phyloP scores from a whole-genome alignment of 192 early-diverging fungal genomes.

The Pilobolus umbonatus region DNA sequence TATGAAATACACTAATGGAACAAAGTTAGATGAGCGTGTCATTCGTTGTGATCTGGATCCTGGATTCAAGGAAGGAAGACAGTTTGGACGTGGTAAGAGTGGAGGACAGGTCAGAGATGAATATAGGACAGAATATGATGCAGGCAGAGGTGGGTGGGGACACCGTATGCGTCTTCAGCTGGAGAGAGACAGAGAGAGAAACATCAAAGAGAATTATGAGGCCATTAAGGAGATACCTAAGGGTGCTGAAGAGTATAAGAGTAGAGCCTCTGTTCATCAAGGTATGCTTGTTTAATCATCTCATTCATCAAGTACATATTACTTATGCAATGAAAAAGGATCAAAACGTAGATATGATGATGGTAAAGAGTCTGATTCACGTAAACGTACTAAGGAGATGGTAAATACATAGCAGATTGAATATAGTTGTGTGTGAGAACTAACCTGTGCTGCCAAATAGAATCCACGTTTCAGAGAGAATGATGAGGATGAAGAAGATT shows the following conservation, averaged over 20 bases:
- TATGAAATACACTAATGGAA: constrained; percentile 91
- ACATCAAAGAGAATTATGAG: constrained; percentile 61
- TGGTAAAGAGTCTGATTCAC: constrained; percentile 33
- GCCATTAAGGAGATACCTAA: constrained; percentile 53
- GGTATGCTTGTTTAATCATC: not conserved
- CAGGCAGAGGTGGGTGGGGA: constrained; percentile 94
- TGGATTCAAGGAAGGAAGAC: constrained; percentile 87
- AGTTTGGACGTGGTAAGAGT: constrained; percentile 90
- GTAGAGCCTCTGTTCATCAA: constrained; percentile 11
- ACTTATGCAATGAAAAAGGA: not conserved
- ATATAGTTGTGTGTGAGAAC: not conserved
- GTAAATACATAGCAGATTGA: not conserved
- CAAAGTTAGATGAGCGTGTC: constrained; percentile 92
- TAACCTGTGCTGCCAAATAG: too few relatives aligned
- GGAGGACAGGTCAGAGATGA: constrained; percentile 97
- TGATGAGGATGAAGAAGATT: constrained; percentile 36
- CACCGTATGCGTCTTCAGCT: constrained; percentile 61
- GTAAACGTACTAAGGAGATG: constrained; percentile 33
- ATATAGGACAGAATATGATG: constrained; percentile 91
- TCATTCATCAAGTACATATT: not conserved
- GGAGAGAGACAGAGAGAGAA: constrained; percentile 68
- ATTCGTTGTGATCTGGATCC: constrained; percentile 95
- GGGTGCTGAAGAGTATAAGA: constrained; percentile 44
- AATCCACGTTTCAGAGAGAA: constrained; percentile 49
- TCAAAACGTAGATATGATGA: constrained; percentile 16